These are phyloP conservation scores for Trifolium pratense DNA, from an alignment of 306 rosid species.

Conservation along the genomic window DNA sequence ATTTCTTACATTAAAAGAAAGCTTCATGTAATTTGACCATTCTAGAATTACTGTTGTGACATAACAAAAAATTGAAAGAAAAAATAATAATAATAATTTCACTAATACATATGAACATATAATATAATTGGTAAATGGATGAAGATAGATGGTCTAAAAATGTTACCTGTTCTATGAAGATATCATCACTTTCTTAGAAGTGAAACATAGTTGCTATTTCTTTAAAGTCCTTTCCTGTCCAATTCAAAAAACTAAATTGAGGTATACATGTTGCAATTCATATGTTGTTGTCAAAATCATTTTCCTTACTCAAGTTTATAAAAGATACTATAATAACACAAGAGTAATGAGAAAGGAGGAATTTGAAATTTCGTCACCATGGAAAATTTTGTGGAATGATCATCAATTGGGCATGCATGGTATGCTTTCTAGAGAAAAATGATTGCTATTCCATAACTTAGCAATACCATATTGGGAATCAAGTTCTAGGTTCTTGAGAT, in stretches of 20 bases:
- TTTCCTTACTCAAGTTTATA: neutral
- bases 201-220: constrained; percentile 30
- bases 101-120: neutral
- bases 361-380: constrained; percentile 3
- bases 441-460: neutral
- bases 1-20: neutral
- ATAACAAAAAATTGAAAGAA: neutral
- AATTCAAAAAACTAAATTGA: constrained; percentile 30
- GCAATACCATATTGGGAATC: neutral
- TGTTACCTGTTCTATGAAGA: constrained; percentile 30
- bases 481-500: neutral
- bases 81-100: neutral
- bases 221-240: constrained; percentile 26
- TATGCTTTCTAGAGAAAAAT: neutral
- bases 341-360: neutral
- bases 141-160: neutral
- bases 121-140: constrained; percentile 14
- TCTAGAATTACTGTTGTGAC: neutral
- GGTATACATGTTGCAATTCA: constrained; percentile 12
- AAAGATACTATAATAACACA: neutral
- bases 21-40: neutral
- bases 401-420: constrained; percentile 24
- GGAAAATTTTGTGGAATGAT: neutral
- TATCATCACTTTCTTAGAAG: constrained; percentile 29
- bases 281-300: constrained; percentile 22